Evolutionary conservation across 176 grass and related monocot species (phyloP), one percentile per base, ranked within the genome.

Genomic region (Aegilops tauschii): DNA sequence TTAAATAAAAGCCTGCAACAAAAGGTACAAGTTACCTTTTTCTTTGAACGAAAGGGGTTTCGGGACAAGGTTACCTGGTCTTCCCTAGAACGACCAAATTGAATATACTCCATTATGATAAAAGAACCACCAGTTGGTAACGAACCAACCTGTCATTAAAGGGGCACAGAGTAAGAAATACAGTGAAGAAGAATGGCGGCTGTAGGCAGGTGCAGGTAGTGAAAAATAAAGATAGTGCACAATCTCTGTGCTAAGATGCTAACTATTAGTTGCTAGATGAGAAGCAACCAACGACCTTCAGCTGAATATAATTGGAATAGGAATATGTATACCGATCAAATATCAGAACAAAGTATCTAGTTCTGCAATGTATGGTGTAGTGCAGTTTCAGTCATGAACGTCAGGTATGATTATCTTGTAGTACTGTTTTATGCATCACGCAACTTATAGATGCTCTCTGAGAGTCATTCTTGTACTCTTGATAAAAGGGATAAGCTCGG

Each of bases 21-120:
- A 9, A 52, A 67, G 16, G 14, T 76, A 9, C 73, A 76, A 2
- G 14, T 76, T 76, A 76, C 73, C 73, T 54, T 76, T 76, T 76
- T 76, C 73, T 76, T 76, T 32, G 73, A 32, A 76, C 50, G 73
- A 10, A 88, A 36, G 27, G 56, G 63, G 63, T 66, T 66, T 52
- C 73, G 3, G 13, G 67, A 82, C 75, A 84, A 64, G 59, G 29
- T 87, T 86, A 99, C 97, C 97, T 99, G 97, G 81, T 90, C 81
- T 80, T 84, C 87, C 69, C 90, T 92, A 64, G 89, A 94, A 79
- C 85, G 42, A 44, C 94, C 94, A 74, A 96, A 99, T 71, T 94
- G 82, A 90, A 96, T 99, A 82, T 92, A 99, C 82, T 99, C 94
- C 94, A 99, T 96, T 76, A 96, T 93, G 64, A 99, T 96, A 90